These are phyloP conservation scores for Stachybotrys chlorohalonatus DNA, from an alignment of 2,329 filamentous ascomycete genomes.

Conservation along the genomic window DNA sequence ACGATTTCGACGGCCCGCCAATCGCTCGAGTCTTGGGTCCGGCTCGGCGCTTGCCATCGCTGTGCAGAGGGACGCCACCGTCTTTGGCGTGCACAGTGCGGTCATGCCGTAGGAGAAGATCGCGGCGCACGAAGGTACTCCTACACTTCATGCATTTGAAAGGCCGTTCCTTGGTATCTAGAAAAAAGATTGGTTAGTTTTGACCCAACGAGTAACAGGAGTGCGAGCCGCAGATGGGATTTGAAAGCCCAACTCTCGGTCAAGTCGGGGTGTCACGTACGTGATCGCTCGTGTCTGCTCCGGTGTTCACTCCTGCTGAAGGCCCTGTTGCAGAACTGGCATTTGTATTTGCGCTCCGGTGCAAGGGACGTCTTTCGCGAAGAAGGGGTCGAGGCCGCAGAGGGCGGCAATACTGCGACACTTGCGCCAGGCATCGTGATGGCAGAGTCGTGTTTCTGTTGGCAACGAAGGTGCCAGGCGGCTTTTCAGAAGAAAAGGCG, in stretches of 20 bases:
- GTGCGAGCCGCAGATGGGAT: too few species aligned
- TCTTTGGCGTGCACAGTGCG: conserved; percentile 98
- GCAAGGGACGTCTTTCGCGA: conserved; percentile 67
- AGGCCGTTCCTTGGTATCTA: conserved; percentile 96
- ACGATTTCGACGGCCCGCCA: conserved; percentile 62
- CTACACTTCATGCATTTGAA: conserved; percentile 99
- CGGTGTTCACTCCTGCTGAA: conserved; percentile 97
- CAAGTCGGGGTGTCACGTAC: conserved; percentile 53
- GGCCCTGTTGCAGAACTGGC: conserved; percentile 94
- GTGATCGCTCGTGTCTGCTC: conserved; percentile 92
- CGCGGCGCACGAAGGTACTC: conserved; percentile 95
- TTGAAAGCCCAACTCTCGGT: too few species aligned
- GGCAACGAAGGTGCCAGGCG: conserved; percentile 8
- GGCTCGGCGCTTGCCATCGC: conserved; percentile 82
- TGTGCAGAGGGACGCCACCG: conserved; percentile 85
- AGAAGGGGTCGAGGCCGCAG: conserved; percentile 59
- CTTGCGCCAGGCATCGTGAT: conserved; percentile 61
- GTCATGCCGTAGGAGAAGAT: conserved; percentile 92
- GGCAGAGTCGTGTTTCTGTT: conserved; percentile 22
- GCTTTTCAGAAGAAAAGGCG: conserved; percentile 1
- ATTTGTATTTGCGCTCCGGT: conserved; percentile 98
- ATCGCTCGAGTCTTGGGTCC: conserved; percentile 58
- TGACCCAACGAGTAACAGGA: background rate
- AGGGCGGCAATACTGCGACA: conserved; percentile 55
- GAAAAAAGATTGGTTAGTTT: background rate